Evolutionary conservation across 148 eudicot genomes (phyloP).

Genomic region (Pouteria glomerata): DNA sequence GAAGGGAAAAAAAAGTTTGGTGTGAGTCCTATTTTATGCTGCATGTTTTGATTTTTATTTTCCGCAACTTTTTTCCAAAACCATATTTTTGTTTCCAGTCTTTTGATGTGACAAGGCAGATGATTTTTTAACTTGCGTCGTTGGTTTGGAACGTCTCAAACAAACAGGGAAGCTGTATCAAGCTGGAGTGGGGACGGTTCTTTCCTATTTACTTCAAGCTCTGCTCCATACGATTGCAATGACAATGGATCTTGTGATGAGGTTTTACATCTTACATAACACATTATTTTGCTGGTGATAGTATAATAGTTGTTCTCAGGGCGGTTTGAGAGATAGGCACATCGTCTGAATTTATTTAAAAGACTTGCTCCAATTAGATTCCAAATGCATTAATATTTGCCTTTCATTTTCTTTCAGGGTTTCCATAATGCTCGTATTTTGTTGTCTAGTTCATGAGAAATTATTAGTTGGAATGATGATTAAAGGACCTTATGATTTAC

Average conservation of each 20-base stretch:
- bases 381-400: neutral
- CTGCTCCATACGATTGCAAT: conserved; percentile 69
- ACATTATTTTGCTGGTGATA: neutral
- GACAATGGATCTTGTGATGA: conserved; percentile 85
- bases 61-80: neutral
- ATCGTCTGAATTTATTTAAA: neutral
- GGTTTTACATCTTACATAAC: conserved; percentile 35
- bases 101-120: neutral
- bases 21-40: neutral
- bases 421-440: too few species aligned
- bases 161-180: conserved; percentile 57
- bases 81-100: neutral
- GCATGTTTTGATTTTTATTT: neutral
- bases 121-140: neutral
- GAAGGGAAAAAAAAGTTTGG: neutral
- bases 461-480: neutral
- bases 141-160: conserved; percentile 11
- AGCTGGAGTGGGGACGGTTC: conserved; percentile 77
- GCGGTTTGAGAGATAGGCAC: neutral
- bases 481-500: neutral
- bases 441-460: neutral
- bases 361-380: neutral
- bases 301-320: neutral
- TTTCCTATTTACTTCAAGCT: conserved; percentile 84
- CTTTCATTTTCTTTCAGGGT: too few species aligned